phyloP scores from a whole-genome alignment of 1,284 basidiomycete genomes.

The Tilletia caries region DNA sequence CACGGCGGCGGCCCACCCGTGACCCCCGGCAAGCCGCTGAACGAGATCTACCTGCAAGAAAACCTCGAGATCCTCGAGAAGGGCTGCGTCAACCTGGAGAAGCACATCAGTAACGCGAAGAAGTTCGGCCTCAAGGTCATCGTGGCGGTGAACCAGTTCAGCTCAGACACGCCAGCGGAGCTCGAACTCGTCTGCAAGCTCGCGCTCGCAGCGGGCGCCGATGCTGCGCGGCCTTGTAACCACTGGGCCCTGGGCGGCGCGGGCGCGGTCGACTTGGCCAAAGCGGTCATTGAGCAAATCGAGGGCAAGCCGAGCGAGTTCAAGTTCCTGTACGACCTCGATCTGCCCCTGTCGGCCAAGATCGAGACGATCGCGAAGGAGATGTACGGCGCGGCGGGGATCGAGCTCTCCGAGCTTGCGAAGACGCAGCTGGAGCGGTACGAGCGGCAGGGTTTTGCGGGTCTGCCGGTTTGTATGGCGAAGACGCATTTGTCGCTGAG shows the following conservation, averaged over 20 bases:
- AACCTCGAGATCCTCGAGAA: conserved; percentile 84
- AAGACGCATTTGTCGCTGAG: conserved; percentile 79
- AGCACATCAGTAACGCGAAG: conserved; percentile 90
- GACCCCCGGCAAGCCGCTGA: conserved; percentile 88
- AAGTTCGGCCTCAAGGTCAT: conserved; percentile 97
- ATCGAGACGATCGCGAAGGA: conserved; percentile 48
- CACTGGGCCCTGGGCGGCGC: conserved; percentile 63
- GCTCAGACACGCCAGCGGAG: conserved; percentile 85
- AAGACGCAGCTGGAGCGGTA: conserved; percentile 84
- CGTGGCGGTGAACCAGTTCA: conserved; percentile 91
- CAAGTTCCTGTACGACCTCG: conserved; percentile 50
- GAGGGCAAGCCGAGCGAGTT: conserved; percentile 40
- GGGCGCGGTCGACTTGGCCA: conserved; percentile 47
- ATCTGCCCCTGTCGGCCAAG: conserved; percentile 43
- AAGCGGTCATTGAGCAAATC: conserved; percentile 43
- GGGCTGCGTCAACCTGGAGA: conserved; percentile 87
- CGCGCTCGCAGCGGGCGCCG: conserved; percentile 80
- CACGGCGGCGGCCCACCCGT: conserved; percentile 98
- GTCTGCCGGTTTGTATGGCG: conserved; percentile 82
- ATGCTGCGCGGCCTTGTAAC: conserved; percentile 90
- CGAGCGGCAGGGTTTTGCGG: conserved; percentile 79
- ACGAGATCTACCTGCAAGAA: conserved; percentile 90
- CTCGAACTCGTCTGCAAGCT: conserved; percentile 77
- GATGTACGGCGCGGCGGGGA: conserved; percentile 52
- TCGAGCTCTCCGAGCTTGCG: conserved; percentile 64